Conservation (phyloP, 2,329 filamentous ascomycete genomes). For the Cercospora citrullina region DNA sequence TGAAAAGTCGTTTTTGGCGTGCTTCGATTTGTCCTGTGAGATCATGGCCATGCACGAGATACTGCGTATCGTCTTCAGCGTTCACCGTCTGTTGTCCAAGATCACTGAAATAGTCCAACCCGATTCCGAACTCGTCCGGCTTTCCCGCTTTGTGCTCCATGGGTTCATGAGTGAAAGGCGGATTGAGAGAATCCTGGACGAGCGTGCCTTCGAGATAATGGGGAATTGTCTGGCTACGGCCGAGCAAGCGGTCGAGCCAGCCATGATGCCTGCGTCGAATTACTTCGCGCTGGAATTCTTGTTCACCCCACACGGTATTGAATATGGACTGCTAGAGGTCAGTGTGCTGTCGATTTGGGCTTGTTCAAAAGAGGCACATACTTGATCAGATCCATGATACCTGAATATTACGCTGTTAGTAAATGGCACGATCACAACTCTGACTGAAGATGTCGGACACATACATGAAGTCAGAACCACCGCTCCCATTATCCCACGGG, state of each 20-base stretch:
- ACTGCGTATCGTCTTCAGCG: conserved; percentile 23
- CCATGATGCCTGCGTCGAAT: conserved; percentile 29
- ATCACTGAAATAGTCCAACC: conserved; percentile 34
- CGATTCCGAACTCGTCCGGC: conserved; percentile 37
- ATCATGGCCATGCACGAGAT: conserved; percentile 17
- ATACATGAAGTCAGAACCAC: conserved; percentile 30
- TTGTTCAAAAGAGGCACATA: not conserved
- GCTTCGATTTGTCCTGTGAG: conserved; percentile 19
- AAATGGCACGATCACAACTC: not conserved
- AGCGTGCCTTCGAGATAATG: conserved; percentile 25
- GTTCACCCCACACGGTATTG: conserved; percentile 33
- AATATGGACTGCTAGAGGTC: conserved; percentile 32
- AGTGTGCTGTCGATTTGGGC: not conserved
- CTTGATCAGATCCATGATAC: conserved; percentile 13
- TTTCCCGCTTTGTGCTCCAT: conserved; percentile 45
- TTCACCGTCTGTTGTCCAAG: conserved; percentile 32
- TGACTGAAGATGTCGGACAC: not conserved
- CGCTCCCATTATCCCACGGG: conserved; percentile 31
- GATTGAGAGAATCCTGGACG: conserved; percentile 25
- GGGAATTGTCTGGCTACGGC: conserved; percentile 17
- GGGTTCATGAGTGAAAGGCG: conserved; percentile 24
- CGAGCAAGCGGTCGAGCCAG: conserved; percentile 12
- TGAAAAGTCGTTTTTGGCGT: conserved; percentile 13
- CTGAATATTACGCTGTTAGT: not conserved
- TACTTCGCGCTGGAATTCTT: conserved; percentile 36